phyloP scores from a whole-genome alignment of 225 moss, liverwort and hornwort species.

The Rhytidiadelphus loreus region DNA sequence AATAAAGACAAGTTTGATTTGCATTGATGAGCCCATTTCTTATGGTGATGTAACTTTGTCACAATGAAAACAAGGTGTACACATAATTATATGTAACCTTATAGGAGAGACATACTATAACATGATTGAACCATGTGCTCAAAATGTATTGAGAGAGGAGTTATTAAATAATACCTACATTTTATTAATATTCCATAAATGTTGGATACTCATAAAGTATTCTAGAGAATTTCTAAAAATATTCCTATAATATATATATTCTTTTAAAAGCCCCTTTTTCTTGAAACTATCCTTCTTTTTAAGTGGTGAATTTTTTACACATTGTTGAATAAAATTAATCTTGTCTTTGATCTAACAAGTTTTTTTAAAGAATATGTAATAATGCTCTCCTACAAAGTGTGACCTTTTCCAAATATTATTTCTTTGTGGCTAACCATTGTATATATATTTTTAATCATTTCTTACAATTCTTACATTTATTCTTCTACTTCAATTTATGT shows the following conservation, averaged over 20 bases:
- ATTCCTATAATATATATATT: neutral
- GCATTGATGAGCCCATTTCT: neutral
- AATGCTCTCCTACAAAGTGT: neutral
- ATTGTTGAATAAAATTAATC: neutral
- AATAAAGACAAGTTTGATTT: neutral
- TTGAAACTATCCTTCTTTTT: neutral
- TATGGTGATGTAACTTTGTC: neutral
- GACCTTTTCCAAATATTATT: no score
- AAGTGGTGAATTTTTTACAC: neutral
- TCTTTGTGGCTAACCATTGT: no score
- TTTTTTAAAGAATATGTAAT: neutral
- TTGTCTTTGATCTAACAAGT: neutral
- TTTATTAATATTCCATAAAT: neutral
- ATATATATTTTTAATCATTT: neutral
- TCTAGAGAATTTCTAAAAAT: neutral
- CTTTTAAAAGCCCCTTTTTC: neutral
- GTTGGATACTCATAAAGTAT: neutral
- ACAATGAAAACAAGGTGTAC: neutral
- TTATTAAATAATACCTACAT: neutral
- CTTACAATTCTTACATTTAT: neutral
- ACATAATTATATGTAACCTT: neutral
- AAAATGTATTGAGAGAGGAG: neutral
- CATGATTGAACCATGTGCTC: rapidly evolving
- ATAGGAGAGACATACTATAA: rapidly evolving
- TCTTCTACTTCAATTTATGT: neutral